Conservation (phyloP, 108 stramenopile genomes). For the Conticribra weissflogii region DNA sequence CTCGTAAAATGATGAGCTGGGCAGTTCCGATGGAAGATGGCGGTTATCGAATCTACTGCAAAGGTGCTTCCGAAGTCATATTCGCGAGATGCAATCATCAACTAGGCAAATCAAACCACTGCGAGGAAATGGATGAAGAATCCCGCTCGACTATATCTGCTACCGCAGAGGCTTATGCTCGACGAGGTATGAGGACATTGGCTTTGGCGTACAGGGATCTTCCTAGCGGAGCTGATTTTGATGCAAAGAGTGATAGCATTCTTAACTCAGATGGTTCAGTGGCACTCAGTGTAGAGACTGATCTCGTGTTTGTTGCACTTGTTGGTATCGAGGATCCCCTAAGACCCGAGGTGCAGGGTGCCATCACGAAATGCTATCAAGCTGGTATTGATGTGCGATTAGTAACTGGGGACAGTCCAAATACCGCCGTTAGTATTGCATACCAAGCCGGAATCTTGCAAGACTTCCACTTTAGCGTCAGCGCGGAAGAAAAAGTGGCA, state of each 20-base stretch:
- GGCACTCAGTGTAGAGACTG: constrained; percentile 70
- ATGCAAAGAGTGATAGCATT: constrained; percentile 47
- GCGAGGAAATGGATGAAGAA: constrained; percentile 44
- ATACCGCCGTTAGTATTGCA: constrained; percentile 96
- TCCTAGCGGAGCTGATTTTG: constrained; percentile 65
- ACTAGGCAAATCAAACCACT: constrained; percentile 16
- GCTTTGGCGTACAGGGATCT: constrained; percentile 84
- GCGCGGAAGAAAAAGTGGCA: constrained; percentile 64
- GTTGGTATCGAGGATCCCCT: constrained; percentile 98
- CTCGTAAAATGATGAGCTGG: constrained; percentile 93
- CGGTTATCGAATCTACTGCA: constrained; percentile 83
- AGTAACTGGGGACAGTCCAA: constrained; percentile 96
- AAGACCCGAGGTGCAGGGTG: constrained; percentile 88
- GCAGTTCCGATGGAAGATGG: constrained; percentile 71
- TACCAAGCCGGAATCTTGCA: constrained; percentile 83
- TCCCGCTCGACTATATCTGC: constrained; percentile 31
- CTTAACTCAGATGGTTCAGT: constrained; percentile 76
- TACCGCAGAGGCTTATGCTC: constrained; percentile 64
- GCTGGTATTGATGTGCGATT: constrained; percentile 97
- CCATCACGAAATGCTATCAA: constrained; percentile 83
- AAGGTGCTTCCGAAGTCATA: constrained; percentile 87
- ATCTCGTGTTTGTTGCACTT: constrained; percentile 74
- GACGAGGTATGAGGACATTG: constrained; percentile 84
- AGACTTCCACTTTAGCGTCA: constrained; percentile 67
- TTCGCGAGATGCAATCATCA: constrained; percentile 59